These are phyloP conservation scores for Exophiala xenobiotica DNA, from an alignment of 2,329 filamentous ascomycete genomes.

Conservation along the genomic window DNA sequence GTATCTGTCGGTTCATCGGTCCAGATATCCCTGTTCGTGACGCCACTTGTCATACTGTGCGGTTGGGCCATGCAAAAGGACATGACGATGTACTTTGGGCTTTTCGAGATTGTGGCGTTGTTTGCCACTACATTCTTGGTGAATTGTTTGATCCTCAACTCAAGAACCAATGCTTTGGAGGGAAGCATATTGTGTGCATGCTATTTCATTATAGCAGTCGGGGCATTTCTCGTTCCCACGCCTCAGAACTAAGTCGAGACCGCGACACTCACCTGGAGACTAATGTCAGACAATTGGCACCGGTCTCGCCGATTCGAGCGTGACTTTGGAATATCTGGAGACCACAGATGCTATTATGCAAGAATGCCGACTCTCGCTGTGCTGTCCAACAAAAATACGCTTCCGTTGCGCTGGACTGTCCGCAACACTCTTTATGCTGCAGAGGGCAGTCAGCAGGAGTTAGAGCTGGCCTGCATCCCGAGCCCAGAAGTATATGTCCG, in stretches of 20 bases:
- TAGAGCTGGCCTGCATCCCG: no score
- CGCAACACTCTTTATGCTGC: no score
- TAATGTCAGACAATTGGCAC: no score
- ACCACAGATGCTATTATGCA: no score
- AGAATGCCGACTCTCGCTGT: no score
- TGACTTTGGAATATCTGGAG: no score
- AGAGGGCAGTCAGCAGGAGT: no score
- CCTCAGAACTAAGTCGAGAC: not conserved
- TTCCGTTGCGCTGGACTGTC: no score
- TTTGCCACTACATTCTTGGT: constrained; percentile 73
- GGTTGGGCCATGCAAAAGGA: constrained; percentile 71
- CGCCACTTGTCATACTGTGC: constrained; percentile 73
- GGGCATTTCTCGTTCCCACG: constrained; percentile 13
- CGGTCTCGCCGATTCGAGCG: no score
- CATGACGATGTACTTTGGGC: constrained; percentile 79
- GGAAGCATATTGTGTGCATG: constrained; percentile 59
- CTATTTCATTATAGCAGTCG: constrained; percentile 58
- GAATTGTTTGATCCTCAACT: constrained; percentile 62
- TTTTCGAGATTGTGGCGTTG: constrained; percentile 74
- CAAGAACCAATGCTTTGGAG: constrained; percentile 59
- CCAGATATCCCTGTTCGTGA: constrained; percentile 79
- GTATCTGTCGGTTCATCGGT: constrained; percentile 79
- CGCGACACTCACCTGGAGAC: no score
- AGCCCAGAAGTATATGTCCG: no score
- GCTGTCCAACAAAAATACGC: no score